Base-by-base conservation (phyloP, 2,329 filamentous ascomycete genomes). In the Thermothelomyces thermophilus region DNA sequence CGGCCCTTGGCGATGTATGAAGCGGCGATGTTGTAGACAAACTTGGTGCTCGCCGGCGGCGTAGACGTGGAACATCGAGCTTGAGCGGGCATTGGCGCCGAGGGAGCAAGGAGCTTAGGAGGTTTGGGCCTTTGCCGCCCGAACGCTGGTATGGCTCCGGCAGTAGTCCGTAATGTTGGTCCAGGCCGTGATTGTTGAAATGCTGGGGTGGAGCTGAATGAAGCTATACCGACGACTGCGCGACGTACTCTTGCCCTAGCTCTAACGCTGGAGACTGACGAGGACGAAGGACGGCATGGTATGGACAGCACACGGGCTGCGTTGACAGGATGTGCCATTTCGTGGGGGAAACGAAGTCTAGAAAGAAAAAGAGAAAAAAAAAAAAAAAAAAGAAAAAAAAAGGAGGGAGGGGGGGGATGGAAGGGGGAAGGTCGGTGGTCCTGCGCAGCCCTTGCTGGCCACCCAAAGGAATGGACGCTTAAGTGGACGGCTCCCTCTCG, bases 1-100 rank as follows among this genome's bases (percentile, higher is more conserved):
- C 75, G 77, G 58, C 82, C 79, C 66, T 91, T 91, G 51, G 80
- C 84, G 42, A 83, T 84, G 62, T 86, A 90, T 5, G 86, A 87
- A 5, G 84, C 84, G 26, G 86, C 83, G 52, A 88, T 76, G 57
- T 84, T 76, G 65, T 88, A 90, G 46, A 78, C 79, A 62, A 87
- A 79, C 22, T 62, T 58, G 40, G 6, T 41, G 39, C 24, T 43
- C 17, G 45, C 28, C 1, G 46, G 31, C 3, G 48, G 35, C 10
- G 48, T 31, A 39, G 46, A 41, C 17, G 48, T 52, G 30, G 54
- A 45, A 33, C 51, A 55, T 14, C 28, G 16, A 26, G 49, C 28
- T 5, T 28, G 26, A 14, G 35, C 14, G 17, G n/a, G 17, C 14
- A 26, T 43, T 13, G 45, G 46, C 14, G 52, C 24, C 22, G 20